A percentile compares a stretch with the other conserved stretches of the same genome.
These are phyloP conservation scores for Coniferiporia sulphurascens DNA, from an alignment of 1,284 basidiomycete species.

Conservation along the genomic window DNA sequence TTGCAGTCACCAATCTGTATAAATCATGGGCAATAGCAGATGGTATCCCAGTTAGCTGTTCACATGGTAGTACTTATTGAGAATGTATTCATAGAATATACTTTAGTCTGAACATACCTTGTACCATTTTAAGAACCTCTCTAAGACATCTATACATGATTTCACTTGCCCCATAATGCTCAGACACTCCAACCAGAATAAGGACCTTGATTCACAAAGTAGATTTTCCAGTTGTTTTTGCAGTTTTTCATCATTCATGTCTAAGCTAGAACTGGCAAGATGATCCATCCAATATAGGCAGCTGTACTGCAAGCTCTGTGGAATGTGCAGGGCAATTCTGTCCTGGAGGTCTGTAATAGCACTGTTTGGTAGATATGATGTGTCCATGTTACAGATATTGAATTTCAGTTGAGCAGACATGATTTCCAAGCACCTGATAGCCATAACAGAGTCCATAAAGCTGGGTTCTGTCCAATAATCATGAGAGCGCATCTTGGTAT, in stretches of 20 bases:
- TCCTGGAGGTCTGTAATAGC: too few species aligned
- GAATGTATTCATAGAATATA: not conserved
- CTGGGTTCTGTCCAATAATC: not conserved
- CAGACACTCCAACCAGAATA: slow-evolving; percentile 4
- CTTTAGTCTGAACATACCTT: not conserved
- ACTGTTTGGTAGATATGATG: too few species aligned
- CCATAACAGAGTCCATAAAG: not conserved
- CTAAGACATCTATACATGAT: not conserved
- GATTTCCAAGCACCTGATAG: slow-evolving; percentile 4
- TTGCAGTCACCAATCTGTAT: not conserved
- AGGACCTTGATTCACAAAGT: not conserved
- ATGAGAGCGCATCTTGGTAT: not conserved
- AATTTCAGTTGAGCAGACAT: slow-evolving; percentile 26
- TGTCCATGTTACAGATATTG: slow-evolving; percentile 29
- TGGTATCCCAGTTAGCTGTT: too few species aligned
- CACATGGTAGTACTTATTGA: not conserved
- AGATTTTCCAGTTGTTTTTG: not conserved
- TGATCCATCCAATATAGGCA: slow-evolving; percentile 25
- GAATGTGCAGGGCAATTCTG: slow-evolving; percentile 20
- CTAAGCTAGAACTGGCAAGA: too few species aligned
- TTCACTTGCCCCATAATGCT: not conserved
- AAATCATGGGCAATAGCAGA: not conserved
- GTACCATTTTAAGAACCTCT: not conserved
- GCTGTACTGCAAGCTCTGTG: slow-evolving; percentile 23
- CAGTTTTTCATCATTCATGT: not conserved